phyloP scores from a whole-genome alignment of 208 protist genomes.

The Crithidia expoeki region DNA sequence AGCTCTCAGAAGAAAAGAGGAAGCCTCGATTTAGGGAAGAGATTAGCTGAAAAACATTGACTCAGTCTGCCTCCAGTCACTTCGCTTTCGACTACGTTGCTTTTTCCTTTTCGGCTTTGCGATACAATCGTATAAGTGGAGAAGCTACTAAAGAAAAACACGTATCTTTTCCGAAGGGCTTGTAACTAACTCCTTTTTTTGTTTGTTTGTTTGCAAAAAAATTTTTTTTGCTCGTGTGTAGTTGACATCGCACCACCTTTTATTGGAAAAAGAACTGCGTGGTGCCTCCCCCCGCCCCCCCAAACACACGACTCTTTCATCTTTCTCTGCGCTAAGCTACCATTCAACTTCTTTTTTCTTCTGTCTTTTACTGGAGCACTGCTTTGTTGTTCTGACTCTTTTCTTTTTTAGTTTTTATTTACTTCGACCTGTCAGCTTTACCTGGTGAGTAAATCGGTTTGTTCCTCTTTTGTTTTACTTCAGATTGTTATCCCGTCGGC shows the following conservation, averaged over 20 bases:
- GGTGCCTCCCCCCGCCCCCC: no score
- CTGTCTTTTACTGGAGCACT: background rate
- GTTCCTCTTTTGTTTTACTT: no score
- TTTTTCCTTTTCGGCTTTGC: conserved; percentile 5
- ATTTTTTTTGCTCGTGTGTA: background rate
- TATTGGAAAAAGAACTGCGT: background rate
- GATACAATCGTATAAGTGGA: conserved; percentile 18
- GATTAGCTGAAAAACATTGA: background rate
- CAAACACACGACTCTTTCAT: background rate
- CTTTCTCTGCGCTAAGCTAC: background rate
- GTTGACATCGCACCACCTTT: background rate
- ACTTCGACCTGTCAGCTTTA: background rate
- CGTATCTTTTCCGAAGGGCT: background rate
- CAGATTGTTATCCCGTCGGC: no score
- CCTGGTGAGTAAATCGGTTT: no score
- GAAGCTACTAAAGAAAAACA: background rate
- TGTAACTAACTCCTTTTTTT: conserved; percentile 4
- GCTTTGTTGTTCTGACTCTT: background rate
- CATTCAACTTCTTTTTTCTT: background rate
- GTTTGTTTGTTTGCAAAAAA: background rate
- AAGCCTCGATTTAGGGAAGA: background rate
- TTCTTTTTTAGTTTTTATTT: background rate
- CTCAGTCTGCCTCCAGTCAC: background rate
- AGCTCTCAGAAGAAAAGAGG: background rate
- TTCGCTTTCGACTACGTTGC: background rate